Evolutionary conservation across 805 yeast genomes (phyloP), one percentile per base, ranked within the genome.

Genomic region (Pichia membranifaciens): DNA sequence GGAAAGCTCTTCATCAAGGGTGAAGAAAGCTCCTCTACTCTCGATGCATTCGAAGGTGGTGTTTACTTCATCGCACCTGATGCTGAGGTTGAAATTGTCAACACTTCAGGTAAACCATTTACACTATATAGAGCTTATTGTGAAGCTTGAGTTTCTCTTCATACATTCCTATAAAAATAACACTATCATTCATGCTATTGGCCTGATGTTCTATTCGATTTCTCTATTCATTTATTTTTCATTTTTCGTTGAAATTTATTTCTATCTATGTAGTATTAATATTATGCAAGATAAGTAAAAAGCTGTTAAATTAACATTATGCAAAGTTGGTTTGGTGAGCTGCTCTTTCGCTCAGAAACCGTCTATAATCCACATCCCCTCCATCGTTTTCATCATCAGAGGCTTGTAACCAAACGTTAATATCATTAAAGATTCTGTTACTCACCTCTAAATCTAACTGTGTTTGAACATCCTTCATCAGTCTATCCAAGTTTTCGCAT

Each of bases 51-150:
- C 54, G 68, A 85, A 8, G 99, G 99, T 45, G 82, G 70, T 56
- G 89, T 89, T 17, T 91, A 76, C 68, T 91, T 87, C 66, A 81
- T 88, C 58, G 91, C 90, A 7, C 95, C 98, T 38, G 77, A 73
- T 38, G 78, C 78, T 32, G 81, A 76, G 45, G 68, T 90, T 51
- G 83, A 79, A 55, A 68, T 90, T 54, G 67, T 66, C 38, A 62
- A 68, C 17, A 74, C 76, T 48, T 61, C 67, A 22, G 75, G 71
- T 37, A 45, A 44, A 22, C 66, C 64, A 31, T 82, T 91, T 62
- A 85, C 90, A 36, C 73, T 90, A 31, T 93, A 90, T 70, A 84
- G 96, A 68, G 98, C 99, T 5, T 87, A 83, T 65, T 87, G 83
- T 57, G 96, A 87, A 69, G 84, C 81, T 41, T 72, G 59, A 52